These are phyloP conservation scores for Aspergillus nidulans DNA, from an alignment of 495 filamentous ascomycete species.

Conservation along the genomic window DNA sequence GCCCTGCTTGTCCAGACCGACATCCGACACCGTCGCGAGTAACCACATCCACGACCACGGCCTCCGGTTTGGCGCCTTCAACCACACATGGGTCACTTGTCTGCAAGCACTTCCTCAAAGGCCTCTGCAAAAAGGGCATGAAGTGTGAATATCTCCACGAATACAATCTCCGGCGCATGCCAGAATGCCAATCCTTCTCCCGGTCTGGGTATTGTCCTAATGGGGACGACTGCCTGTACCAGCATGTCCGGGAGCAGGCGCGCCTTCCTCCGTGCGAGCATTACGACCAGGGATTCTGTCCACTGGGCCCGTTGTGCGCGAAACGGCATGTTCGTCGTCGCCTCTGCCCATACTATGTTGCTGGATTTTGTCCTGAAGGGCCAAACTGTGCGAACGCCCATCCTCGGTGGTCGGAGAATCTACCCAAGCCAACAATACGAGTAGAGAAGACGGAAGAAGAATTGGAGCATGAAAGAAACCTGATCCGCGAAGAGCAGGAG, in stretches of 20 bases:
- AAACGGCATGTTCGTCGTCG: slow-evolving; percentile 75
- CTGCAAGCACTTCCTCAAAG: slow-evolving; percentile 98
- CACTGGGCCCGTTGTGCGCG: slow-evolving; percentile 77
- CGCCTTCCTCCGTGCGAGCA: slow-evolving; percentile 84
- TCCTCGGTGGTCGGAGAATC: slow-evolving; percentile 65
- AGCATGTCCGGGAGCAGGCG: slow-evolving; percentile 82
- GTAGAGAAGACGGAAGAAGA: slow-evolving; percentile 60
- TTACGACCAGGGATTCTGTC: slow-evolving; percentile 94
- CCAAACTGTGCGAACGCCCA: slow-evolving; percentile 75
- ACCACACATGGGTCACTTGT: slow-evolving; percentile 63
- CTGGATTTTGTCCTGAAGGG: slow-evolving; percentile 92
- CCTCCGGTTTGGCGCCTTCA: slow-evolving; percentile 46
- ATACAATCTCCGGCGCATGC: slow-evolving; percentile 97
- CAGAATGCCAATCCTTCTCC: slow-evolving; percentile 89
- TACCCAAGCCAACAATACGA: slow-evolving; percentile 67
- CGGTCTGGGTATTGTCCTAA: slow-evolving; percentile 90
- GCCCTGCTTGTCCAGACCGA: slow-evolving; percentile 67
- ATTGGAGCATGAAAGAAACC: slow-evolving; percentile 52
- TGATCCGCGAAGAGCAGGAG: slow-evolving; percentile 51
- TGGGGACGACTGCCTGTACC: slow-evolving; percentile 93
- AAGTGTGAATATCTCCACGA: slow-evolving; percentile 96
- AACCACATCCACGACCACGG: slow-evolving; percentile 49
- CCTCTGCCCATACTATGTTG: slow-evolving; percentile 81
- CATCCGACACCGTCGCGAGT: slow-evolving; percentile 48
- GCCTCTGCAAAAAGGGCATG: slow-evolving; percentile 94